These are phyloP conservation scores for Phytophthora tentaculata DNA, from an alignment of 352 stramenopile species.

Conservation along the genomic window DNA sequence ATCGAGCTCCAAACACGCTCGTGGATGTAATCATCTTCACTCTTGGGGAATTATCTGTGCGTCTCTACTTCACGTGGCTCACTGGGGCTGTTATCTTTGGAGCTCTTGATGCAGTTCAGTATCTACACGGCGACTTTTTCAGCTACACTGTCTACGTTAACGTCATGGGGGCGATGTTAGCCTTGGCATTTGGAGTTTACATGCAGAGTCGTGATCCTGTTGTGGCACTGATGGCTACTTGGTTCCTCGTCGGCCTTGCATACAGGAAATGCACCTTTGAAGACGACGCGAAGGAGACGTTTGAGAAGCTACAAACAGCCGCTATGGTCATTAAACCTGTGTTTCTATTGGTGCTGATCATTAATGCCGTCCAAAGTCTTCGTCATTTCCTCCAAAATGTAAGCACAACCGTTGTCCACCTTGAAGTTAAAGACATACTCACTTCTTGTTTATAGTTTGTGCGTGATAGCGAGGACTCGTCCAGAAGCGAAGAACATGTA, in stretches of 20 bases:
- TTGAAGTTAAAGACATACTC: slow-evolving; percentile 17
- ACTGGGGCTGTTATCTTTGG: slow-evolving; percentile 27
- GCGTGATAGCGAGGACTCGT: neutral
- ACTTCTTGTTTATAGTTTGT: slow-evolving; percentile 11
- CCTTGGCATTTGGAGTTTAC: slow-evolving; percentile 12
- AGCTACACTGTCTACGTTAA: slow-evolving; percentile 17
- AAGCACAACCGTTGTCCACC: slow-evolving; percentile 17
- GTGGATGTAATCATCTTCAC: slow-evolving; percentile 14
- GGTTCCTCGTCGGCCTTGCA: slow-evolving; percentile 21
- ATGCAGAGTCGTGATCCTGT: slow-evolving; percentile 13
- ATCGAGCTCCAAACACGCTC: slow-evolving; percentile 5
- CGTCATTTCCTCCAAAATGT: slow-evolving; percentile 22
- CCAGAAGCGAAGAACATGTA: slow-evolving; percentile 1
- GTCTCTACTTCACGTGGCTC: slow-evolving; percentile 30
- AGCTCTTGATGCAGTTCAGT: slow-evolving; percentile 35
- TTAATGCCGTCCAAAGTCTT: slow-evolving; percentile 8
- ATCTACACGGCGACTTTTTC: slow-evolving; percentile 36
- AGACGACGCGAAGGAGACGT: slow-evolving; percentile 11
- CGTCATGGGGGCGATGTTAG: slow-evolving; percentile 12
- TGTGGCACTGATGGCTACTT: slow-evolving; percentile 18
- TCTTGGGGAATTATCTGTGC: slow-evolving; percentile 9
- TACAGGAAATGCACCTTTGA: slow-evolving; percentile 5
- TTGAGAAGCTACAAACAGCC: slow-evolving; percentile 20
- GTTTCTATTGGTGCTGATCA: slow-evolving; percentile 15
- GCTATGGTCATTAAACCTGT: slow-evolving; percentile 9